Base-by-base conservation (phyloP, 495 filamentous ascomycete species). In the Neurospora pannonica region DNA sequence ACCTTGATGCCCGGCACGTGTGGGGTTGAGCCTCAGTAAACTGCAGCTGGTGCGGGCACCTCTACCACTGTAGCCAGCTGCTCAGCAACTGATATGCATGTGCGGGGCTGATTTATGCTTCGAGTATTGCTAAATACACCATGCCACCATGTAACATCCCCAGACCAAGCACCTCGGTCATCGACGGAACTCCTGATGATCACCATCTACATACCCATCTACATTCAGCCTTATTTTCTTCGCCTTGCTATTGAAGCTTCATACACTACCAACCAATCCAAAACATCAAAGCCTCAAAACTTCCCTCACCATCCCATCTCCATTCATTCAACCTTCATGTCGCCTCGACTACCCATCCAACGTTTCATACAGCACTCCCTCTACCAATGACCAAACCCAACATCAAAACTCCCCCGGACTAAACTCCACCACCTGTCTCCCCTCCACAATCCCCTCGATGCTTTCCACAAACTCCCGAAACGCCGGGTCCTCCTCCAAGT, bases 401-500 rank as follows among this genome's bases (percentile, higher is more conserved):
- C 36, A 37, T 75, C 72, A 80, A 48, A 85, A 86, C 31, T 73
- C 79, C 0, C 83, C 85, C n/a, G 83, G 82, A 4, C 70, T 74
- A 76, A 86, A 88, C 72, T 86, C 85, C 4, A 87, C 72, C 5
- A 87, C 82, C 46, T 83, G 78, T 8, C 80, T 75, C 71, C 79
- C 80, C 11, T 84, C 75, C 40, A 86, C 54, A 11, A 85, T 75
- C 13, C 78, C 81, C 8, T 74, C 76, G 19, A 88, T 21, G 42
- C 73, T 80, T 71, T 84, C 79, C 54, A 83, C 77, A 67, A 87
- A 88, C 4, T 70, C 82, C 31, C 78, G 70, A 77, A 90, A 88
- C n/a, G 80, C 84, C 1, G 85, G 87, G 73, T 90, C 89, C n/a
- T 84, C 75, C 21, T 84, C 71, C 4, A 86, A 34, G 75, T 89